A percentile compares a stretch with the other conserved stretches of the same genome.
Conservation (phyloP, 148 eudicot genomes). For the Silene conica region DNA sequence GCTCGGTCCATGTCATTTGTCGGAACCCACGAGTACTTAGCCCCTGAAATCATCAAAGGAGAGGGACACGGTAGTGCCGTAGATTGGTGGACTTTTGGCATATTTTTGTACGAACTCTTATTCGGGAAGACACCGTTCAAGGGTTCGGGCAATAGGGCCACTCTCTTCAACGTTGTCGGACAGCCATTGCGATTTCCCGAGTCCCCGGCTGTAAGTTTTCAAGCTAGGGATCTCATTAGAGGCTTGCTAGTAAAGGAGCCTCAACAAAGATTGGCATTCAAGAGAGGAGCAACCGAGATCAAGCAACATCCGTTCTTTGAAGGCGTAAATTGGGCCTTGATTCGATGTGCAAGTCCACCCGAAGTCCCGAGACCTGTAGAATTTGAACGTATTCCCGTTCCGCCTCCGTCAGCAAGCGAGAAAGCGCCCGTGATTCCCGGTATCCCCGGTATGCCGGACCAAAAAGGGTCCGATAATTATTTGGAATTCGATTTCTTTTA, state of each 20-base stretch:
- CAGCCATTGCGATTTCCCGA: constrained; percentile 67
- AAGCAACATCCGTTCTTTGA: constrained; percentile 65
- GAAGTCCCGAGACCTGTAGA: constrained; percentile 43
- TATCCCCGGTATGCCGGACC: not conserved
- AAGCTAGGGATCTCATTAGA: constrained; percentile 52
- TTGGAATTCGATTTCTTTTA: constrained; percentile 8
- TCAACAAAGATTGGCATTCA: constrained; percentile 53
- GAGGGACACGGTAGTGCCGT: constrained; percentile 72
- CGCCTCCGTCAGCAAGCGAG: constrained; percentile 12
- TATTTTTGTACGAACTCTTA: constrained; percentile 53
- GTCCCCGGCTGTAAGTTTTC: constrained; percentile 45
- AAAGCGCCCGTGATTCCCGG: constrained; percentile 25
- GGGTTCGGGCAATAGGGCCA: constrained; percentile 63
- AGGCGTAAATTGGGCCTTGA: constrained; percentile 67
- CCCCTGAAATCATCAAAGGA: constrained; percentile 57
- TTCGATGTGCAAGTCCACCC: constrained; percentile 61
- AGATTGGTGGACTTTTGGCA: constrained; percentile 71
- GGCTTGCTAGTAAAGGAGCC: constrained; percentile 66
- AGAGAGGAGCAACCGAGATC: constrained; percentile 60
- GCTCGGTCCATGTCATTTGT: constrained; percentile 72
- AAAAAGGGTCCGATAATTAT: constrained; percentile 6
- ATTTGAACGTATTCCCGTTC: not conserved
- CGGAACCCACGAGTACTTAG: constrained; percentile 62
- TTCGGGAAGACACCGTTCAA: constrained; percentile 64
- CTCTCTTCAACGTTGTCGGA: constrained; percentile 61